phyloP scores from a whole-genome alignment of 2,329 filamentous ascomycete species.

The Hypoxylon sp. region DNA sequence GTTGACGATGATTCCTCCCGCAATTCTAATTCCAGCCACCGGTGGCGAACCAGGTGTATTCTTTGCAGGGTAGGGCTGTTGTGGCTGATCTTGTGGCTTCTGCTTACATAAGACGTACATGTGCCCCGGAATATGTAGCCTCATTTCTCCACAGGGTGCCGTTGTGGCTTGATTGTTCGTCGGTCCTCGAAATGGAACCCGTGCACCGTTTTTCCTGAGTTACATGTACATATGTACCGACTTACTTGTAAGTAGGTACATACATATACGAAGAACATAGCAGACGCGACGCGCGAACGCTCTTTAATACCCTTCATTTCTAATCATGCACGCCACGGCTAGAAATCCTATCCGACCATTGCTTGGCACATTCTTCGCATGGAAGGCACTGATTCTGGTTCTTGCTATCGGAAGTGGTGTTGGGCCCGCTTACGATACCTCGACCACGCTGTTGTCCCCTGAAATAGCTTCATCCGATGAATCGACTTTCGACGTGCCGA shows the following conservation, averaged over 20 bases:
- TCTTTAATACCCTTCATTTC: not conserved
- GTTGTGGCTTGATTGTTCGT: constrained; percentile 2
- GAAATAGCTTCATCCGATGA: constrained; percentile 52
- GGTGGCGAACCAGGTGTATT: not conserved
- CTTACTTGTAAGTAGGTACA: too few relatives aligned
- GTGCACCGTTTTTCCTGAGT: too few relatives aligned
- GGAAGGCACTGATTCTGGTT: constrained; percentile 76
- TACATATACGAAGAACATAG: too few relatives aligned
- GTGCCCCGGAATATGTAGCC: not conserved
- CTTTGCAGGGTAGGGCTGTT: not conserved
- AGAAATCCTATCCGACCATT: constrained; percentile 46
- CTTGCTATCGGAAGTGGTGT: constrained; percentile 66
- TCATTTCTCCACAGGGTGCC: not conserved
- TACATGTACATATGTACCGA: too few relatives aligned
- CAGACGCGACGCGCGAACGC: not conserved
- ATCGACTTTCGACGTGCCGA: constrained; percentile 56
- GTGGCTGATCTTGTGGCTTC: not conserved
- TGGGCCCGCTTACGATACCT: constrained; percentile 82
- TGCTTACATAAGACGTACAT: not conserved
- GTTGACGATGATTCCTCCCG: constrained; percentile 14
- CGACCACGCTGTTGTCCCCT: constrained; percentile 67
- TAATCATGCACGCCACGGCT: constrained; percentile 42
- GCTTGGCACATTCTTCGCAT: constrained; percentile 65
- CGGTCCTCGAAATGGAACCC: not conserved
- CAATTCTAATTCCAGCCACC: constrained; percentile 8